Evolutionary conservation across 176 grass and related monocot genomes (phyloP), one percentile per base, ranked within the genome.

Genomic region (Calamus simplicifolius): DNA sequence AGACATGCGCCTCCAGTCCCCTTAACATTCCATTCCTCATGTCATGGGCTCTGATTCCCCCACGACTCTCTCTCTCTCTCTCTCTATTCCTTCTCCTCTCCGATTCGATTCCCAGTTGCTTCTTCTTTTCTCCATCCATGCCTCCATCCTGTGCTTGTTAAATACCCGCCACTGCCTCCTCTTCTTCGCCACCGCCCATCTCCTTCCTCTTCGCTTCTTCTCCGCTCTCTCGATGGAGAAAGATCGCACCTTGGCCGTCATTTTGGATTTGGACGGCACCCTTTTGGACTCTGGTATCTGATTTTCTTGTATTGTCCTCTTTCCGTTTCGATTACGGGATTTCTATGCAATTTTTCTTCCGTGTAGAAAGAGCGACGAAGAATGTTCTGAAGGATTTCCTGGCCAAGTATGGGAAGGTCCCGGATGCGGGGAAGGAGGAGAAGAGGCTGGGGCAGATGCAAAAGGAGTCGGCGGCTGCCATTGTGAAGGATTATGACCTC

Each of bases 201-300:
- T 49, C 38, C 29, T 16, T 51, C 17, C n/a, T 17, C n/a, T 28
- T 35, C 51, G 17, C 35, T 43, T n/a, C 59, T 43, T 19, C 59
- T 7, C 0, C 35, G 4, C 16, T 25, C 48, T 7, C 65, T 43
- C 83, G 58, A 96, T 96, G 91, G 86, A 76, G 16, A 10, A 30
- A 51, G 63, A 27, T 50, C 59, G 52, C 25, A 51, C 90, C 27
- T 69, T 61, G 7, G 86, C 83, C 15, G 83, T 90, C 50, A 87
- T 96, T 58, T 77, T 96, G 21, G 91, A 96, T 61, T 73, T 96
- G 56, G 91, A 90, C 38, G 91, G 91, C 62, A 96, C 91, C 6
- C 74, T 96, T 48, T 50, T 96, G 4, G 86, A 87, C 75, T 75
- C 83, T 51, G 86, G 86, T 76, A 6, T 19, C 8, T 29, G 3